Conservation (phyloP, 108 stramenopile species). For the Asterionellopsis glacialis region DNA sequence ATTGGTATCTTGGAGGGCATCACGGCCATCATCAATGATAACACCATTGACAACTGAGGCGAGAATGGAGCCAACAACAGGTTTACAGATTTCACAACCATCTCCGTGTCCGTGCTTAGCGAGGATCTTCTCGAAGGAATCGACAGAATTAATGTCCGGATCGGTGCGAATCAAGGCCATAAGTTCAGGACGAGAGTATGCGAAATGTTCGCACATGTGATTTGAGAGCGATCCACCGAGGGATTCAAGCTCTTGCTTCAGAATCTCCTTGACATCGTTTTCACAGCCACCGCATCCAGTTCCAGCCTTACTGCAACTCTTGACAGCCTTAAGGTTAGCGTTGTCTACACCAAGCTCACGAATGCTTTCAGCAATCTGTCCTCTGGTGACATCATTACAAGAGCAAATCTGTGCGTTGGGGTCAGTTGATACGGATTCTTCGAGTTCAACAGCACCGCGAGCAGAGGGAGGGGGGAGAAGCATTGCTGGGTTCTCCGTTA, state of each 20-base stretch:
- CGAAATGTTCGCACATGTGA: conserved; percentile 87
- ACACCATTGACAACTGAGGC: conserved; percentile 82
- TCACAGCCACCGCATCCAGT: conserved; percentile 94
- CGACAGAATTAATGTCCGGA: conserved; percentile 51
- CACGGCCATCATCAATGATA: conserved; percentile 68
- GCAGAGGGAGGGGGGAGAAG: conserved; percentile 69
- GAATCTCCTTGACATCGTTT: conserved; percentile 75
- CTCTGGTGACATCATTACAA: conserved; percentile 89
- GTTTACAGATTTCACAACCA: conserved; percentile 92
- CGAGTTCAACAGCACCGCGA: conserved; percentile 41
- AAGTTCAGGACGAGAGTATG: conserved; percentile 81
- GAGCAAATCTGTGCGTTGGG: conserved; percentile 86
- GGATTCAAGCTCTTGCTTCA: conserved; percentile 68
- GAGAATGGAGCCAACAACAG: conserved; percentile 80
- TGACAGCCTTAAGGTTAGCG: conserved; percentile 68
- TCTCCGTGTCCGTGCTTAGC: conserved; percentile 81
- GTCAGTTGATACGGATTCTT: conserved; percentile 44
- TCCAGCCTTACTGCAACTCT: conserved; percentile 83
- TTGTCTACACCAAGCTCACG: conserved; percentile 72
- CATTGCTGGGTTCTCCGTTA: conserved; percentile 67
- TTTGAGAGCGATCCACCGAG: conserved; percentile 82
- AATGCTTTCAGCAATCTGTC: conserved; percentile 59
- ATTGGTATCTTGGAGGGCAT: conserved; percentile 88
- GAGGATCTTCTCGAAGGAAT: conserved; percentile 83
- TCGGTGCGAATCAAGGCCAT: conserved; percentile 80